These are phyloP conservation scores for Backusella liffmaniae DNA, from an alignment of 192 early-diverging fungal genomes.

Conservation along the genomic window DNA sequence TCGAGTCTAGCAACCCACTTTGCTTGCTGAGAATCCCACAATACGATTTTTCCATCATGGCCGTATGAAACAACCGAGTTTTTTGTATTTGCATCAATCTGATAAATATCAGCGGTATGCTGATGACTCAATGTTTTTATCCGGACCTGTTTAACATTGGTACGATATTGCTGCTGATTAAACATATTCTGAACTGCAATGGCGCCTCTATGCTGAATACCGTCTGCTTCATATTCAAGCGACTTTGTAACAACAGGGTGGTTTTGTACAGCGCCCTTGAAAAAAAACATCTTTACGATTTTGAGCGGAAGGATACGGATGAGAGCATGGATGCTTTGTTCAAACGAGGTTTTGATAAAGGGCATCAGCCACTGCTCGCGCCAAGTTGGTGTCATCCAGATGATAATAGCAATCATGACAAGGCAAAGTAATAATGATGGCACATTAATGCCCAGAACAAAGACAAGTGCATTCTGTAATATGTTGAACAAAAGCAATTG, in stretches of 20 bases:
- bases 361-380: constrained; percentile 23
- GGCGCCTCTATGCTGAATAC: constrained; percentile 25
- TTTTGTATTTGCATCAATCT: constrained; percentile 21
- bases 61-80: constrained; percentile 27
- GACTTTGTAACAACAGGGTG: not conserved
- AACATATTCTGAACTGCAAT: constrained; percentile 23
- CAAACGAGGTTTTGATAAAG: not conserved
- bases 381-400: constrained; percentile 28
- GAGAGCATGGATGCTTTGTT: not conserved
- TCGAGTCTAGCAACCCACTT: constrained; percentile 34
- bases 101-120: constrained; percentile 29
- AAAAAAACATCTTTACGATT: not conserved
- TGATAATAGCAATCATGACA: constrained; percentile 17
- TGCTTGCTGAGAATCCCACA: constrained; percentile 26
- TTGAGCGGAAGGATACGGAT: not conserved
- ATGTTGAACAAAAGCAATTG: not conserved
- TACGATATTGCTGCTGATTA: constrained; percentile 14
- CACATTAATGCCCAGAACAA: constrained; percentile 21
- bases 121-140: constrained; percentile 24
- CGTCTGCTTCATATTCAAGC: constrained; percentile 21
- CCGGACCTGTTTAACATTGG: constrained; percentile 1
- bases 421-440: constrained; percentile 27
- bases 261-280: not conserved
- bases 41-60: constrained; percentile 29
- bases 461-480: not conserved